A percentile compares a stretch with the other conserved stretches of the same genome.
phyloP scores from a whole-genome alignment of 176 grass and related monocot genomes.

The Microstegium vimineum region DNA sequence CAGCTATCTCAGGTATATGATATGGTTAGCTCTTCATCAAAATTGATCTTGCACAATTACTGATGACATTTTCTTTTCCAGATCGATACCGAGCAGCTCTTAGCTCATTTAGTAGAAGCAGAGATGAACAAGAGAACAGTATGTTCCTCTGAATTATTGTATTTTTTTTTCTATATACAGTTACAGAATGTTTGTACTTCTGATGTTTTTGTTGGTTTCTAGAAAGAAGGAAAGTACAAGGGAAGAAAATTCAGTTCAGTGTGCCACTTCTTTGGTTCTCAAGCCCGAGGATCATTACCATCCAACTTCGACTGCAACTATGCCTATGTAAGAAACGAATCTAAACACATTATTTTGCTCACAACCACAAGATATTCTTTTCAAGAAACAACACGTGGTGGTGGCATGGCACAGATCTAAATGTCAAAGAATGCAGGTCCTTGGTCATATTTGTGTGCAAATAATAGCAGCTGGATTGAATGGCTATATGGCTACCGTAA shows the following conservation, averaged over 20 bases:
- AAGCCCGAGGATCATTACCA: conserved; percentile 60
- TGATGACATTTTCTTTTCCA: conserved; percentile 7
- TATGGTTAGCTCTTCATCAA: neutral
- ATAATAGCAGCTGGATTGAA: conserved; percentile 50
- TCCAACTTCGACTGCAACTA: conserved; percentile 76
- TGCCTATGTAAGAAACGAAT: conserved; percentile 49
- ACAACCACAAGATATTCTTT: neutral
- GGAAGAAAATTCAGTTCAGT: conserved; percentile 68
- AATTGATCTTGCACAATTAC: neutral
- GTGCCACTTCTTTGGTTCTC: conserved; percentile 75
- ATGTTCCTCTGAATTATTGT: neutral
- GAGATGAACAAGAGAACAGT: conserved; percentile 66
- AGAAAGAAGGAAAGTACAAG: conserved; percentile 61
- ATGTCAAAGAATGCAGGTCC: conserved; percentile 31
- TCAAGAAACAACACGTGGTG: neutral
- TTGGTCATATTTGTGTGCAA: conserved; percentile 56
- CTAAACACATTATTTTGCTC: neutral
- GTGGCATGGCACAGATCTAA: neutral
- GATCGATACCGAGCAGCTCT: conserved; percentile 71
- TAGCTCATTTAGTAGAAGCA: conserved; percentile 60
- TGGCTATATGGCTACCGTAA: conserved; percentile 66
- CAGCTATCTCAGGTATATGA: conserved; percentile 63
- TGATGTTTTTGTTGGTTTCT: conserved; percentile 20
- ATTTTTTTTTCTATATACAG: neutral
- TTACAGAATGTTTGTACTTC: neutral